phyloP scores from a whole-genome alignment of 257 asterid genomes.

The Nicotiana benthamiana region DNA sequence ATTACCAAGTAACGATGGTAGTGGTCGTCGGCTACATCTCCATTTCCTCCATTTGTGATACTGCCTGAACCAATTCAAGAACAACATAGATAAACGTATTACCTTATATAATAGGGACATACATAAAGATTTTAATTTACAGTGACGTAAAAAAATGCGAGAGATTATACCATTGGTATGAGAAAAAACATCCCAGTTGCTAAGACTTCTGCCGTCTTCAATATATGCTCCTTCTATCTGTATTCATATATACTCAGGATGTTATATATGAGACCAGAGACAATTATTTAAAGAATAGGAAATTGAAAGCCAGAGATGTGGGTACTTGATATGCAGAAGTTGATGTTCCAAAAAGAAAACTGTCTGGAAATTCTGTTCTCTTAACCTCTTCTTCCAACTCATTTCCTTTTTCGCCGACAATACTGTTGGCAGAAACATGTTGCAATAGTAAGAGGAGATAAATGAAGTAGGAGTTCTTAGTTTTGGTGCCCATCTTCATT shows the following conservation, averaged over 20 bases:
- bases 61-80: constrained; percentile 15
- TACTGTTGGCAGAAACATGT: not conserved
- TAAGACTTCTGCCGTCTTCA: constrained; percentile 23
- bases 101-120: too few relatives aligned
- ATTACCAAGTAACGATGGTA: constrained; percentile 37
- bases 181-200: constrained; percentile 22
- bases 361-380: not conserved
- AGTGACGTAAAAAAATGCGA: not conserved
- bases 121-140: too few relatives aligned
- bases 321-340: constrained; percentile 10
- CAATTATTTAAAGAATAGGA: not conserved
- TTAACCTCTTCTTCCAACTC: not conserved
- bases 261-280: not conserved
- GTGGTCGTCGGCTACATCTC: constrained; percentile 34
- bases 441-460: not conserved
- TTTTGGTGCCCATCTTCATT: not conserved
- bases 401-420: not conserved
- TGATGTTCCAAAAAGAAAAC: constrained; percentile 11
- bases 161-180: constrained; percentile 5
- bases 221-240: constrained; percentile 26
- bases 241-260: not conserved
- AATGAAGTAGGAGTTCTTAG: not conserved
- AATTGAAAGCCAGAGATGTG: not conserved
- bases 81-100: not conserved
- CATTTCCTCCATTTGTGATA: constrained; percentile 27